Base-by-base conservation (phyloP, 2,329 filamentous ascomycete species). In the Elsinoe batatas region DNA sequence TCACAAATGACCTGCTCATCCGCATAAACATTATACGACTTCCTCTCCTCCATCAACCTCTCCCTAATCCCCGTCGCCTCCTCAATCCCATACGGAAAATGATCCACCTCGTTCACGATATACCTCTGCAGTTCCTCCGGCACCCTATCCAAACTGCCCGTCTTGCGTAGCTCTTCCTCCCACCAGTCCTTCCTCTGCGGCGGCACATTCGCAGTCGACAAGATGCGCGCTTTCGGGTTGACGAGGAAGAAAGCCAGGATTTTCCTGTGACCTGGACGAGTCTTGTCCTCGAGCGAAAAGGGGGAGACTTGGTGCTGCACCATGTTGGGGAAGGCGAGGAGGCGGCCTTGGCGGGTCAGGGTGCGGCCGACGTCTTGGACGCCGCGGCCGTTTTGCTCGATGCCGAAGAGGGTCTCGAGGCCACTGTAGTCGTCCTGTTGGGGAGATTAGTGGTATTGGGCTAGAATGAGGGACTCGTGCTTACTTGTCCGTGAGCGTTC, bases 191-290 rank as follows among this genome's bases (percentile, higher is more conserved):
- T 60, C 54, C 71, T 72, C 59, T 79, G 76, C 0, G 74, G 74
- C 2, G 76, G 76, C 0, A 78, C 69, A 57, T 79, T 77, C 0
- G 70, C 69, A 0, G 74, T 77, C 2, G 69, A 80, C 15, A 79
- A 69, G 54, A 83, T 70, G 11, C 72, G 73, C 5, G 68, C 61
- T 30, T 73, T 63, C 0, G 80, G 80, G 58, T 83, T 79, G 2
- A 83, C 74, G 2, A 84, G 70, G 64, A 76, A 83, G 32, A 84
- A 69, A 0, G 76, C 76, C 0, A 83, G 67, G 53, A 82, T 76
- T 59, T 77, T 76, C n/a, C 76, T 69, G 61, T 82, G 76, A 1
- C 80, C 80, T 0, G 77, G 72, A 56, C 73, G 75, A 0, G 73
- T 75, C 0, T 62, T 63, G 57, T 84, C 76, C 32, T 63, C 61